phyloP scores from a whole-genome alignment of 108 stramenopile species.

The Cyclotella atomus region DNA sequence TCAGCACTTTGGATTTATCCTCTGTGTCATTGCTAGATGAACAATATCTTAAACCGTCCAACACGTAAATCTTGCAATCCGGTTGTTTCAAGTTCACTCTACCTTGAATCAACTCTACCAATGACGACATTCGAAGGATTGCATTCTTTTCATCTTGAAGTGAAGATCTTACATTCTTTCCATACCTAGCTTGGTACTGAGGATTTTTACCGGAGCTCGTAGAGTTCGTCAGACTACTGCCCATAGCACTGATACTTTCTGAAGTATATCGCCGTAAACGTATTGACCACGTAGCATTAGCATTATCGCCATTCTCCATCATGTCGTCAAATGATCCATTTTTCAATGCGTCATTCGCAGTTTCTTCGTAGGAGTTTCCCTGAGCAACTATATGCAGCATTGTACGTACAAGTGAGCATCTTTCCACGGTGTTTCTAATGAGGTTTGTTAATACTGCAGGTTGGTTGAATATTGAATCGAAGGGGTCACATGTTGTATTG shows the following conservation, averaged over 20 bases:
- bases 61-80: conserved; percentile 74
- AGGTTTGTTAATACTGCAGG: neutral
- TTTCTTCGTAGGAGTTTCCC: conserved; percentile 48
- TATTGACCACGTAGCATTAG: conserved; percentile 73
- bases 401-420: conserved; percentile 80
- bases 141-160: conserved; percentile 66
- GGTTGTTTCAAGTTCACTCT: conserved; percentile 71
- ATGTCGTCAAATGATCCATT: conserved; percentile 70
- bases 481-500: conserved; percentile 15
- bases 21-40: neutral
- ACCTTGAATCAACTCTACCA: conserved; percentile 58
- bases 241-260: conserved; percentile 29
- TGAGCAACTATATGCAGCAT: conserved; percentile 62
- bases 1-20: conserved; percentile 21
- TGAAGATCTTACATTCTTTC: conserved; percentile 68
- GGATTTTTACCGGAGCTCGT: neutral
- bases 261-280: conserved; percentile 72
- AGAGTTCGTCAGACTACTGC: neutral
- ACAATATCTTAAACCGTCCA: conserved; percentile 65
- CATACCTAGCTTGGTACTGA: conserved; percentile 54
- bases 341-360: conserved; percentile 35
- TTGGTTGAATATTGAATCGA: neutral
- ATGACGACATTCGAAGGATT: conserved; percentile 54
- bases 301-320: conserved; percentile 49
- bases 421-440: conserved; percentile 41